phyloP scores from a whole-genome alignment of 148 eudicot genomes.

The Camellia japonica region DNA sequence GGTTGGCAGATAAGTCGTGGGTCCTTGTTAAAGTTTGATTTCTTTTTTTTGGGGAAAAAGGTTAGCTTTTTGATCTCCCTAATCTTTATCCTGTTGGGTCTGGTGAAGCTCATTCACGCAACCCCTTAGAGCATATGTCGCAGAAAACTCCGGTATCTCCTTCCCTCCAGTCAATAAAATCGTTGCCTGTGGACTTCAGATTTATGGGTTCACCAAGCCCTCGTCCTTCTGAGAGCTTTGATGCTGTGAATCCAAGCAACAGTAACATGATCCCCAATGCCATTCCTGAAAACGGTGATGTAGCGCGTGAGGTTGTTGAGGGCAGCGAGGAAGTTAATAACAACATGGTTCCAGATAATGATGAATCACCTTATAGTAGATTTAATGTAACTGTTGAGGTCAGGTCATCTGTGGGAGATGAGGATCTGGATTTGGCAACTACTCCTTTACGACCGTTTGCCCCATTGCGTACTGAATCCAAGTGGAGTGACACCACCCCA shows the following conservation, averaged over 20 bases:
- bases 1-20: slow-evolving; percentile 39
- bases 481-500: slow-evolving; percentile 75
- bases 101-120: slow-evolving; percentile 40
- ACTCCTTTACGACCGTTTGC: slow-evolving; percentile 43
- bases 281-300: slow-evolving; percentile 26
- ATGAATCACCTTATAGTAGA: slow-evolving; percentile 64
- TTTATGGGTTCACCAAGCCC: slow-evolving; percentile 34
- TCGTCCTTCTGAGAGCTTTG: slow-evolving; percentile 22
- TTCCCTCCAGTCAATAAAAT: slow-evolving; percentile 61
- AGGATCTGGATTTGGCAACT: slow-evolving; percentile 33
- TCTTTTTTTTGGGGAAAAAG: slow-evolving; percentile 36
- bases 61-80: slow-evolving; percentile 41
- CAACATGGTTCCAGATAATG: slow-evolving; percentile 37
- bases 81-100: slow-evolving; percentile 37
- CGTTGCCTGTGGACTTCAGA: slow-evolving; percentile 67
- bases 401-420: slow-evolving; percentile 23
- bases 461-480: slow-evolving; percentile 50
- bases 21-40: slow-evolving; percentile 39
- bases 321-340: slow-evolving; percentile 12
- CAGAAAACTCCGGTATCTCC: slow-evolving; percentile 36
- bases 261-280: slow-evolving; percentile 3
- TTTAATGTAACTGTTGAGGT: slow-evolving; percentile 23
- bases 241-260: slow-evolving; percentile 12
- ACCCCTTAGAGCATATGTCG: slow-evolving; percentile 32
- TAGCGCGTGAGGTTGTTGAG: slow-evolving; percentile 17